phyloP scores from a whole-genome alignment of 306 rosid species.

The Vigna angularis region DNA sequence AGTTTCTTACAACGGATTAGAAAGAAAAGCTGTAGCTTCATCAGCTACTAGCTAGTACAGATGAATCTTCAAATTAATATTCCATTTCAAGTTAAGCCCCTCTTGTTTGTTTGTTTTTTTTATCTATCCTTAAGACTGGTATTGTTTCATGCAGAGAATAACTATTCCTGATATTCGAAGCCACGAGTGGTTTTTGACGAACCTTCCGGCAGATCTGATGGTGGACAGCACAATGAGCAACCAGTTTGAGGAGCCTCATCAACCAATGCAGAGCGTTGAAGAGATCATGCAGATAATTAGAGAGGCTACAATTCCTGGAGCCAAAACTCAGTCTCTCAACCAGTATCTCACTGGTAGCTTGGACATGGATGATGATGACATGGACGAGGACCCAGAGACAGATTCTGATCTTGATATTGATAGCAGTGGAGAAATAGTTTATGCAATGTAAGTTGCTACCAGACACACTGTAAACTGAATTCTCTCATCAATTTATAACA shows the following conservation, averaged over 20 bases:
- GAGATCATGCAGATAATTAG: slow-evolving; percentile 90
- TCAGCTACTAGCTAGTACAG: no score
- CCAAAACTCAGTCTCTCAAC: slow-evolving; percentile 73
- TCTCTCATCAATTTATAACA: slow-evolving; percentile 23
- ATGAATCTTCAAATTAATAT: neutral
- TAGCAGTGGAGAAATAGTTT: slow-evolving; percentile 94
- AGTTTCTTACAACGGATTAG: no score
- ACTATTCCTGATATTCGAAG: slow-evolving; percentile 76
- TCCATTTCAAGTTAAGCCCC: neutral
- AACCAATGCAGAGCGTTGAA: slow-evolving; percentile 81
- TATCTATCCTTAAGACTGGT: neutral
- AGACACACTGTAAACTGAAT: slow-evolving; percentile 9
- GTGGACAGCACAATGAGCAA: slow-evolving; percentile 58
- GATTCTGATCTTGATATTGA: slow-evolving; percentile 88
- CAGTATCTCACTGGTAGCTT: slow-evolving; percentile 79
- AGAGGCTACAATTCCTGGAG: slow-evolving; percentile 89
- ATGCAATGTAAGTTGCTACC: slow-evolving; percentile 68
- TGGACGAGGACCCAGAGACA: slow-evolving; percentile 77
- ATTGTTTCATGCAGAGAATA: slow-evolving; percentile 71
- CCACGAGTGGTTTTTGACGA: slow-evolving; percentile 88
- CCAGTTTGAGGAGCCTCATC: slow-evolving; percentile 87
- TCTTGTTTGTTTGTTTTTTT: neutral
- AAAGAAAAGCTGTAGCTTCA: no score
- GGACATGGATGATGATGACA: slow-evolving; percentile 67
- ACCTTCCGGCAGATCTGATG: slow-evolving; percentile 86